Base-by-base conservation (phyloP, 306 rosid species). In the Spatholobus suberectus region DNA sequence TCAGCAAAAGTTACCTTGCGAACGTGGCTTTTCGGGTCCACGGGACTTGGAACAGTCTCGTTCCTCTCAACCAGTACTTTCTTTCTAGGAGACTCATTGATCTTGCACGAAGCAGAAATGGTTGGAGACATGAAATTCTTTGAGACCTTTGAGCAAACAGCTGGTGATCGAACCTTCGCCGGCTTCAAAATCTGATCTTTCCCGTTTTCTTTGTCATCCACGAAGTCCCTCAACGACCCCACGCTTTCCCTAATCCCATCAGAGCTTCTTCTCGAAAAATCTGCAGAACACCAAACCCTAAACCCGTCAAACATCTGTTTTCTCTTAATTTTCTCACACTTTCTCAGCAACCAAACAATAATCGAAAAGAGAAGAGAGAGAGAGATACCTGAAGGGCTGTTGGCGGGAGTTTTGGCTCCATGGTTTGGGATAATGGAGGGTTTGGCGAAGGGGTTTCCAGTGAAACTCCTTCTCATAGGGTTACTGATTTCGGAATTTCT, bases 71-170 rank as follows among this genome's bases (percentile, higher is more conserved):
- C 38, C 8, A 95, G 84, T 51, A 95, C 73, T 70, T 89, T 95
- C 90, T 93, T 95, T 82, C 86, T 89, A 3, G 97, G 98, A 21
- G 97, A 92, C 21, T 81, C 81, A 0, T 85, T 63, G 57, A 93
- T 18, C 92, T 95, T 95, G 61, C 84, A 87, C 20, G 97, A 87
- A 14, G 98, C 98, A 21, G 98, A 95, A 49, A 95, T 91, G 27
- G 97, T 95, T 1, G 98, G 95, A 51, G 95, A 89, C 97, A 95
- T 95, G 84, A 95, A 95, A 81, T 91, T 81, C 86, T 91, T 94
- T 13, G 90, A n/a, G 54, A 88, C 20, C 88, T 89, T 92, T 6
- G 87, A 78, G 5, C 63, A 68, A 40, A 79, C 84, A 62, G 88
- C 80, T 24, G 98, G 95, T 0, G 97, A 93, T 78, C 93, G 87